These are phyloP conservation scores for Ustilago crameri DNA, from an alignment of 1,284 basidiomycete species.

Conservation along the genomic window DNA sequence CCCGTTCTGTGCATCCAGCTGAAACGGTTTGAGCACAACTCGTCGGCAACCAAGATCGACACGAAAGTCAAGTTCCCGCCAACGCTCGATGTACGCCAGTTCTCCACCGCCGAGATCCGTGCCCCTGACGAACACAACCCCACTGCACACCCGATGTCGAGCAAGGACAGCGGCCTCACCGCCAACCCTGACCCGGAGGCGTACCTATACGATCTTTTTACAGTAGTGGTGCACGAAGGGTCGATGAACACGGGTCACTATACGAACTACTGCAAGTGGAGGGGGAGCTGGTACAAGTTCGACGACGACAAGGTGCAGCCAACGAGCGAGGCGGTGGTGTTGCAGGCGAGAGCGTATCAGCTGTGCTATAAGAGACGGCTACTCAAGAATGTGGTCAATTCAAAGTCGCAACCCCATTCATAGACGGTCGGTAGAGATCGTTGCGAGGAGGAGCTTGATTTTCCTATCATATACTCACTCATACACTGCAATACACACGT, in stretches of 20 bases:
- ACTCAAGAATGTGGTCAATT: conserved; percentile 49
- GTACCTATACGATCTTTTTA: conserved; percentile 83
- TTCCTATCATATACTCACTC: no score
- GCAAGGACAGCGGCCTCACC: conserved; percentile 8
- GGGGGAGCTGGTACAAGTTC: conserved; percentile 86
- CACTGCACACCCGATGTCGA: no score
- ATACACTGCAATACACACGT: no score
- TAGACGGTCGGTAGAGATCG: no score
- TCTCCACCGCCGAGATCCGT: conserved; percentile 73
- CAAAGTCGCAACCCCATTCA: background rate
- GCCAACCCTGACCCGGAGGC: conserved; percentile 69
- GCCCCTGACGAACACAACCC: conserved; percentile 12
- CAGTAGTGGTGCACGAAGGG: conserved; percentile 93
- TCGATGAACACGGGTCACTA: conserved; percentile 91
- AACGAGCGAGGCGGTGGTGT: conserved; percentile 43
- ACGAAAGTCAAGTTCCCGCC: conserved; percentile 84
- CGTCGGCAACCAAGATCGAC: conserved; percentile 79
- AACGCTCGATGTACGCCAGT: conserved; percentile 86
- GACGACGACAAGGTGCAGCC: conserved; percentile 83
- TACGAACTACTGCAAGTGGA: conserved; percentile 81
- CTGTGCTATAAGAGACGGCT: conserved; percentile 58
- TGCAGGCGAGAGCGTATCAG: conserved; percentile 61
- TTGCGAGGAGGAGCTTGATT: no score
- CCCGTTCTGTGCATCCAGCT: conserved; percentile 94
- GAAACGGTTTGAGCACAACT: conserved; percentile 89